Evolutionary conservation across 768 basidiomycete genomes (phyloP).

Genomic region (Macrolepiota fuliginosa): DNA sequence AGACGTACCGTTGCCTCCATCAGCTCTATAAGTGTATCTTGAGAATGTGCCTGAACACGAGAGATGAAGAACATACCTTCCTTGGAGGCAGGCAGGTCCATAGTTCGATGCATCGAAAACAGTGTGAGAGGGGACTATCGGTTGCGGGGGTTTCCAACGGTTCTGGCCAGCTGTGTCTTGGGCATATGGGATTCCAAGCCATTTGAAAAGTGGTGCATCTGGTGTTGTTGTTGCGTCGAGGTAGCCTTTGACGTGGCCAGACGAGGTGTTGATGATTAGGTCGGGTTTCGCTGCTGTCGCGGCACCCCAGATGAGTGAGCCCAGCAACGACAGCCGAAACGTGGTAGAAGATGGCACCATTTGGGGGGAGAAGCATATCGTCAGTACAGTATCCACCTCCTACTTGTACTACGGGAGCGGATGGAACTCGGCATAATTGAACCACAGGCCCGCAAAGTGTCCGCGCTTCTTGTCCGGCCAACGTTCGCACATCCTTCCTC

Average conservation of each 20-base stretch:
- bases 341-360: too few species aligned
- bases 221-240: slow-evolving; percentile 23
- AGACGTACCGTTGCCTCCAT: slow-evolving; percentile 30
- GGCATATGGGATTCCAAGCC: slow-evolving; percentile 29
- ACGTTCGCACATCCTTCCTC: not conserved
- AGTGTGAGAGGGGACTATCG: slow-evolving; percentile 12
- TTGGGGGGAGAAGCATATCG: not conserved
- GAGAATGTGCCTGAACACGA: not conserved
- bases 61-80: slow-evolving; percentile 20
- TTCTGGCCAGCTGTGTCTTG: slow-evolving; percentile 27
- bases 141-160: slow-evolving; percentile 28
- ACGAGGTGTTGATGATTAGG: slow-evolving; percentile 20
- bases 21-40: slow-evolving; percentile 17
- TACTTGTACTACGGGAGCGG: not conserved
- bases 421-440: slow-evolving; percentile 6
- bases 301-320: not conserved
- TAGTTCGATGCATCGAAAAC: slow-evolving; percentile 28
- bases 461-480: not conserved
- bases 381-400: not conserved
- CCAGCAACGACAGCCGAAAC: not conserved
- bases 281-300: not conserved
- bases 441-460: not conserved
- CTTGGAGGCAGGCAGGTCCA: slow-evolving; percentile 32
- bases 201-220: slow-evolving; percentile 22
- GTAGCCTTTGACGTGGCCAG: slow-evolving; percentile 25